Percentiles rank a stretch among this genome's conserved stretches.
Evolutionary conservation across 192 early-diverging fungal species (phyloP).

Genomic region (Gaertneriomyces sp.): DNA sequence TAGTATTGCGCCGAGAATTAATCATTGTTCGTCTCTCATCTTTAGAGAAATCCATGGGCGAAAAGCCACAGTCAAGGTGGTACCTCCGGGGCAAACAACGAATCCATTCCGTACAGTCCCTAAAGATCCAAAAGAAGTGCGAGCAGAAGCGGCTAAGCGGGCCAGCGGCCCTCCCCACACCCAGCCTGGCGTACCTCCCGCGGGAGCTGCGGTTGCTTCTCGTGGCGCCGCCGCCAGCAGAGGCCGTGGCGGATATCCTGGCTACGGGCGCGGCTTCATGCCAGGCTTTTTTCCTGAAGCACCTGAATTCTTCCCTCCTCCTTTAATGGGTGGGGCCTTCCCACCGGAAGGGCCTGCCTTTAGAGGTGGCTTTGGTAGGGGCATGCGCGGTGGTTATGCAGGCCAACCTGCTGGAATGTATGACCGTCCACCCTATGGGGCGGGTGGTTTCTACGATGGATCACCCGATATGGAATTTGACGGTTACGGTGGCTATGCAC

Average conservation of each 20-base stretch:
- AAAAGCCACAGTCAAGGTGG: constrained; percentile 24
- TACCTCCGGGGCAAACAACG: constrained; percentile 6
- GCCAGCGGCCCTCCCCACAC: not conserved
- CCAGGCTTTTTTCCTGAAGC: constrained; percentile 7
- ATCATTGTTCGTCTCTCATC: too few relatives aligned
- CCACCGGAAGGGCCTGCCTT: not conserved
- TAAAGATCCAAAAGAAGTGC: constrained; percentile 25
- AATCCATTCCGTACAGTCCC: constrained; percentile 34
- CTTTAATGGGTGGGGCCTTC: constrained; percentile 16
- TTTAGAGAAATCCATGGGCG: constrained; percentile 29
- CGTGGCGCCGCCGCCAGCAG: constrained; percentile 10
- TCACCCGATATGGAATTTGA: constrained; percentile 10
- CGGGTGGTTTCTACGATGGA: constrained; percentile 21
- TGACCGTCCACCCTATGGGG: not conserved
- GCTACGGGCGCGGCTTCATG: constrained; percentile 9
- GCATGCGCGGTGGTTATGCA: constrained; percentile 4
- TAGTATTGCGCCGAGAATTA: too few relatives aligned
- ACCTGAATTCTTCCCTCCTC: constrained; percentile 22
- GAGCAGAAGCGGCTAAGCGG: constrained; percentile 10
- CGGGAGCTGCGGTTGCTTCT: not conserved
- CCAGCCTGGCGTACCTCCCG: not conserved
- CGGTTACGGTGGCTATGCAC: constrained; percentile 22
- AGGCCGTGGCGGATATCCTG: constrained; percentile 1
- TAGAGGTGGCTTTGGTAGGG: constrained; percentile 15
- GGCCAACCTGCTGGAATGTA: not conserved